phyloP scores from a whole-genome alignment of 805 yeast species.

The Zygotorulaspora florentina region DNA sequence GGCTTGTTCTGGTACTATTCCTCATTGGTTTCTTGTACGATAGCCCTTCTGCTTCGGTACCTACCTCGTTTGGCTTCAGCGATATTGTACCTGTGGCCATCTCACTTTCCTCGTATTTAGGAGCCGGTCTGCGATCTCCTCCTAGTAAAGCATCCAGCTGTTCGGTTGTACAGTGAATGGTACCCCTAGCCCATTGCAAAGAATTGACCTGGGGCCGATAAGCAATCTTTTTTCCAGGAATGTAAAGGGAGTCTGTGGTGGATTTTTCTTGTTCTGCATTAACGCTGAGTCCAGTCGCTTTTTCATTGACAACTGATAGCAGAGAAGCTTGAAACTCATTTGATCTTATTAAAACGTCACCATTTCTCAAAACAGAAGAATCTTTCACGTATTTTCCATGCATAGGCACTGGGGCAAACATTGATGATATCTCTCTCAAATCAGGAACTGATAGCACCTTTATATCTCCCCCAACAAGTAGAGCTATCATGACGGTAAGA shows the following conservation, averaged over 20 bases:
- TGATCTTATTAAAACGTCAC: constrained; percentile 53
- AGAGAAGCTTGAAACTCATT: constrained; percentile 52
- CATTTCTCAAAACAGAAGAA: constrained; percentile 46
- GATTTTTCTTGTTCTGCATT: constrained; percentile 15
- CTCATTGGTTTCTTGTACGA: constrained; percentile 47
- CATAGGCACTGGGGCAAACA: constrained; percentile 42
- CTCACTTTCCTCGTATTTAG: constrained; percentile 56
- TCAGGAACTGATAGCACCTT: constrained; percentile 53
- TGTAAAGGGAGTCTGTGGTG: constrained; percentile 59
- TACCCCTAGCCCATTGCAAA: constrained; percentile 82
- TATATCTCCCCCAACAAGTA: constrained; percentile 43
- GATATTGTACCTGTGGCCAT: constrained; percentile 46
- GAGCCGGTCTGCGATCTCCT: constrained; percentile 66
- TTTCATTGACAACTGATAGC: constrained; percentile 26
- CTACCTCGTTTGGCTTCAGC: constrained; percentile 18
- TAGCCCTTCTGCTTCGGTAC: constrained; percentile 12
- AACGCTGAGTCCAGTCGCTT: constrained; percentile 13
- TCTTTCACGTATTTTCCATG: constrained; percentile 38
- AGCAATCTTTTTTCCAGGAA: constrained; percentile 63
- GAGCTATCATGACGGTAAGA: constrained; percentile 46
- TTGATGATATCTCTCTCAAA: constrained; percentile 49
- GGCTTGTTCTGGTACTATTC: constrained; percentile 29
- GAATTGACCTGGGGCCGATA: constrained; percentile 76
- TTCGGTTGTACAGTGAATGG: constrained; percentile 51
- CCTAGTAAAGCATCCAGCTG: constrained; percentile 67